Evolutionary conservation across 2,329 filamentous ascomycete species (phyloP).

Genomic region (Fusarium azukiicola): DNA sequence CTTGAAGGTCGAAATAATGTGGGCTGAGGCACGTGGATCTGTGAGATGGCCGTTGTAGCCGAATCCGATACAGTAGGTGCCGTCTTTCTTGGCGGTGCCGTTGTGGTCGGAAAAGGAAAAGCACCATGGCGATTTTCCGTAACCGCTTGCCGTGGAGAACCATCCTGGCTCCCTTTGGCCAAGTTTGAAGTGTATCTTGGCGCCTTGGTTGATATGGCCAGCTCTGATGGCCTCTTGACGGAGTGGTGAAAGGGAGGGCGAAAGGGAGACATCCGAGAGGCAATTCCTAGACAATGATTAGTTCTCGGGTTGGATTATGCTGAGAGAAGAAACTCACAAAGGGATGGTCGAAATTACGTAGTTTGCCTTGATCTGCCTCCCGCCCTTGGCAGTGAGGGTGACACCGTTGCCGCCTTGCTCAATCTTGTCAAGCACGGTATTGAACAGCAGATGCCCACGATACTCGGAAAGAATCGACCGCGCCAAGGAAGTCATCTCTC

Average conservation of each 20-base stretch:
- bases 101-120: conserved; percentile 49
- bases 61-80: conserved; percentile 47
- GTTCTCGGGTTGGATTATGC: background rate
- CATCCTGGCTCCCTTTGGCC: conserved; percentile 17
- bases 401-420: conserved; percentile 3
- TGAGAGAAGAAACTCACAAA: conserved; percentile 24
- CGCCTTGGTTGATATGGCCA: conserved; percentile 37
- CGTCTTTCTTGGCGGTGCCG: conserved; percentile 24
- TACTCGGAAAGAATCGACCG: conserved; percentile 26
- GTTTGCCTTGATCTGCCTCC: conserved; percentile 14
- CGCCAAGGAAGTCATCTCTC: conserved; percentile 45
- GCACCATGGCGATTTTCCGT: conserved; percentile 31
- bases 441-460: conserved; percentile 30
- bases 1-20: conserved; percentile 31
- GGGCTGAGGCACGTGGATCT: background rate
- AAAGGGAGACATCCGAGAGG: background rate
- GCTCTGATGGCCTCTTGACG: conserved; percentile 30
- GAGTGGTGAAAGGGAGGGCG: conserved; percentile 20
- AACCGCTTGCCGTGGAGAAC: conserved; percentile 34
- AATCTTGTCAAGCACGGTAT: conserved; percentile 24
- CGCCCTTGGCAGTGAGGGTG: conserved; percentile 23
- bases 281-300: conserved; percentile 14
- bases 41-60: conserved; percentile 31
- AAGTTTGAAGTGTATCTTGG: conserved; percentile 43
- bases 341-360: conserved; percentile 43